phyloP scores from a whole-genome alignment of 2,329 filamentous ascomycete species.

The Lachnellula subtilissima region DNA sequence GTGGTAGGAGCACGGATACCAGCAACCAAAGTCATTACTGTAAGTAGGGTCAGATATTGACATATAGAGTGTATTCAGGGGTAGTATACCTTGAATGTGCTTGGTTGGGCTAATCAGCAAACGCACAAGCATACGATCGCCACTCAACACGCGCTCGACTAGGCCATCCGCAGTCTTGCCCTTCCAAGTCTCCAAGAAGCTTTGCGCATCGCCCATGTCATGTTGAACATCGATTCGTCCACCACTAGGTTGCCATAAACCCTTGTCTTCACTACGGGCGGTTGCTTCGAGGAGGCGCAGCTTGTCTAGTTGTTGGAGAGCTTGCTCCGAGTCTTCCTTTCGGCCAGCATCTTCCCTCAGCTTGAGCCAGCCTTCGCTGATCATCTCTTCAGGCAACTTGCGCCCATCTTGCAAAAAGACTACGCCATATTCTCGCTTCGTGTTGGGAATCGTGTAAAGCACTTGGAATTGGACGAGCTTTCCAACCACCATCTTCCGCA shows the following conservation, averaged over 20 bases:
- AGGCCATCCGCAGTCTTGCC: constrained; percentile 79
- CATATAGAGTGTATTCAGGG: background rate
- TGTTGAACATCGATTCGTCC: constrained; percentile 70
- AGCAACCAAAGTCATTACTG: constrained; percentile 84
- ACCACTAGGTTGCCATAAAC: constrained; percentile 69
- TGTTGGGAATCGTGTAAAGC: constrained; percentile 81
- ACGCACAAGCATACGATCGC: constrained; percentile 82
- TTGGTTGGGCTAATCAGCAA: constrained; percentile 75
- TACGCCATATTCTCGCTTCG: constrained; percentile 81
- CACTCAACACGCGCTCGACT: constrained; percentile 85
- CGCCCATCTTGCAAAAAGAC: constrained; percentile 72
- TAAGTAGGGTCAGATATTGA: constrained; percentile 31
- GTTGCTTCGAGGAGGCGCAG: constrained; percentile 72
- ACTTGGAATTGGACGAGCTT: constrained; percentile 82
- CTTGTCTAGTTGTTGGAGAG: constrained; percentile 66
- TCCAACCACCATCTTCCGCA: constrained; percentile 78
- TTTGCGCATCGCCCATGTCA: constrained; percentile 70
- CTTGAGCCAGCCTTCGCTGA: constrained; percentile 89
- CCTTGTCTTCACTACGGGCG: constrained; percentile 74
- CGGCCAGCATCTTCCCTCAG: constrained; percentile 89
- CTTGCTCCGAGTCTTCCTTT: constrained; percentile 80
- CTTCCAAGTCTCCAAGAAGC: constrained; percentile 78
- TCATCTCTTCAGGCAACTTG: constrained; percentile 72
- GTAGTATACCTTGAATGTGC: constrained; percentile 53
- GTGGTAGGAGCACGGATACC: constrained; percentile 88